Conservation (phyloP, 169 alveolate species). For the Plasmodium coatneyi region DNA sequence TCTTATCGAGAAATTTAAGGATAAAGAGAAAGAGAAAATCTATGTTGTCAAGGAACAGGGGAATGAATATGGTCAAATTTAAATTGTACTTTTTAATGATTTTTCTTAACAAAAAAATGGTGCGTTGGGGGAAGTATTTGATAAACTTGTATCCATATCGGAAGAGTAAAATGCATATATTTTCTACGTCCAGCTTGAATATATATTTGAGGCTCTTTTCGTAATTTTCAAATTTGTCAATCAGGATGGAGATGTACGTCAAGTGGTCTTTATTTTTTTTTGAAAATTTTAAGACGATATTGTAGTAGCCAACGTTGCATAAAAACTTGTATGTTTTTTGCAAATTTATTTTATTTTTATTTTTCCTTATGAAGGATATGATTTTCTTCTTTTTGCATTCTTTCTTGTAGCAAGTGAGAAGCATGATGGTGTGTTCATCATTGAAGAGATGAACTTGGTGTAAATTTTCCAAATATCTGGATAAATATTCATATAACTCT, state of each 20-base stretch:
- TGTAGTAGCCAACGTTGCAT: conserved; percentile 50
- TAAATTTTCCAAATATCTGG: conserved; percentile 61
- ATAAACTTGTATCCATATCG: conserved; percentile 62
- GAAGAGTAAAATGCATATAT: conserved; percentile 51
- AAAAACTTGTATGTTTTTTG: conserved; percentile 53
- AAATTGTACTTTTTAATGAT: conserved; percentile 59
- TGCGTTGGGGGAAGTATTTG: conserved; percentile 55
- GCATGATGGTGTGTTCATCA: conserved; percentile 71
- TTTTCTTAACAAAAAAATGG: conserved; percentile 41
- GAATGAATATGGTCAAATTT: conserved; percentile 63
- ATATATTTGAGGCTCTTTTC: conserved; percentile 65
- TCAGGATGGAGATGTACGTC: conserved; percentile 55
- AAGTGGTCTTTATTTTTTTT: conserved; percentile 59
- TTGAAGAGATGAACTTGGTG: conserved; percentile 36
- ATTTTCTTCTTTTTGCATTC: conserved; percentile 62
- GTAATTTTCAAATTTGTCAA: conserved; percentile 66
- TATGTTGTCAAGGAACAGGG: conserved; percentile 49
- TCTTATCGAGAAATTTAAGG: conserved; percentile 59
- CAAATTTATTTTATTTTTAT: conserved; percentile 60
- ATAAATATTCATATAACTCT: conserved; percentile 68
- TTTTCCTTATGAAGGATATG: conserved; percentile 42
- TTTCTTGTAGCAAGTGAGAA: conserved; percentile 56
- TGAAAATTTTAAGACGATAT: conserved; percentile 51
- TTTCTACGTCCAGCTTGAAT: conserved; percentile 58
- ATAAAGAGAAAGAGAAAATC: conserved; percentile 62